Evolutionary conservation across 306 rosid genomes (phyloP), one percentile per base, ranked within the genome.

Genomic region (Cyamopsis tetragonoloba): DNA sequence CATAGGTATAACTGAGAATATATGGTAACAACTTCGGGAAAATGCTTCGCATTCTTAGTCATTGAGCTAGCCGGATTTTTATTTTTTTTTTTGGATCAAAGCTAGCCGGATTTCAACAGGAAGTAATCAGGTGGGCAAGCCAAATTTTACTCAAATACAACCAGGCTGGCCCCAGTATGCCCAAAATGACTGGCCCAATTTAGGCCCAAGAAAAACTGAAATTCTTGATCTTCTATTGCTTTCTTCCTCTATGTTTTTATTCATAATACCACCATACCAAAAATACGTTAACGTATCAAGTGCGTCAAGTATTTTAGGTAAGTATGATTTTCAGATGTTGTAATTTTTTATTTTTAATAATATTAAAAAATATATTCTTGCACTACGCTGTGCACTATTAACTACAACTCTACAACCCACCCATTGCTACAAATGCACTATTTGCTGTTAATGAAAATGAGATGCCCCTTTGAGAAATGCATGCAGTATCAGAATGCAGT

Each of bases 211-310:
- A 59, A 55, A 28, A 24, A 38, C 14, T 34, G 46, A 24, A 22
- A 27, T 66, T 58, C 60, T 43, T 34, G 32, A 15, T 39, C 48
- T 23, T 48, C 20, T 22, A 38, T 23, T 23, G 53, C 13, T 64
- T 65, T 73, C 63, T 37, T 75, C 48, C 58, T 38, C 47, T 24
- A 22, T 14, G 24, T 28, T 38, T 47, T 58, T 59, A 49, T 67
- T 68, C 37, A 54, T 32, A 66, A 46, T 10, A 22, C 1, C 51
- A 53, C n/a, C n/a, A n/a, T n/a, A n/a, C n/a, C n/a, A n/a, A n/a
- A 6, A 31, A 41, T 28, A 53, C n/a, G 53, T 54, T 43, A 19
- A 65, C 46, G 28, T 49, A 44, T 58, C 63, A 48, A 59, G 4
- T 18, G 32, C 8, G n/a, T n/a, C n/a, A 38, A 49, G 8, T 56